phyloP scores from a whole-genome alignment of 2,329 filamentous ascomycete genomes.

The Penicillium sp. region DNA sequence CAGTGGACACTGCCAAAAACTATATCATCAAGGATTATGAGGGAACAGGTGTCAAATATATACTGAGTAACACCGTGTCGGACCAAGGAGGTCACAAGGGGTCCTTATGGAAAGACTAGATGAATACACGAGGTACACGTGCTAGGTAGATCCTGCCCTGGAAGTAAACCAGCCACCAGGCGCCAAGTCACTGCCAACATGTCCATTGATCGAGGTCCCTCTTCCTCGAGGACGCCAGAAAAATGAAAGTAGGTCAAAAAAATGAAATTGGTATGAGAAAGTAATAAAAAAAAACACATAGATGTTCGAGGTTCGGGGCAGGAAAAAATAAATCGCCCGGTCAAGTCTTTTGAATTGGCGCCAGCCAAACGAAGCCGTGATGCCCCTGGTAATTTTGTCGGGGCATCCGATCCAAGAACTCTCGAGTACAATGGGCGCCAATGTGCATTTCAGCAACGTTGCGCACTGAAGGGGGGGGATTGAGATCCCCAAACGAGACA shows the following conservation, averaged over 20 bases:
- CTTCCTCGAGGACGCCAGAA: background rate
- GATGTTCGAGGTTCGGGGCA: constrained; percentile 3
- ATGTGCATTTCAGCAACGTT: background rate
- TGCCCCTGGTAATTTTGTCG: background rate
- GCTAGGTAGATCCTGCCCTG: background rate
- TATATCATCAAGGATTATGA: background rate
- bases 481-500: background rate
- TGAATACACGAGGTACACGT: background rate
- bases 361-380: background rate
- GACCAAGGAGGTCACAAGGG: background rate
- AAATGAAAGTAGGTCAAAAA: background rate
- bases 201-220: background rate
- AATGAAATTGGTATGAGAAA: constrained; percentile 18
- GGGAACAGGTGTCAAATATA: background rate
- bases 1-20: background rate
- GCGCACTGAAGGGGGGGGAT: background rate
- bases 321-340: constrained; percentile 5
- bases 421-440: background rate
- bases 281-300: constrained; percentile 6
- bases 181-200: background rate
- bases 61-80: background rate
- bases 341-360: background rate
- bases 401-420: background rate
- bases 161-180: background rate
- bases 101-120: background rate